These are phyloP conservation scores for Patellifolia procumbens DNA, from an alignment of 179 eudicot species.

Conservation along the genomic window DNA sequence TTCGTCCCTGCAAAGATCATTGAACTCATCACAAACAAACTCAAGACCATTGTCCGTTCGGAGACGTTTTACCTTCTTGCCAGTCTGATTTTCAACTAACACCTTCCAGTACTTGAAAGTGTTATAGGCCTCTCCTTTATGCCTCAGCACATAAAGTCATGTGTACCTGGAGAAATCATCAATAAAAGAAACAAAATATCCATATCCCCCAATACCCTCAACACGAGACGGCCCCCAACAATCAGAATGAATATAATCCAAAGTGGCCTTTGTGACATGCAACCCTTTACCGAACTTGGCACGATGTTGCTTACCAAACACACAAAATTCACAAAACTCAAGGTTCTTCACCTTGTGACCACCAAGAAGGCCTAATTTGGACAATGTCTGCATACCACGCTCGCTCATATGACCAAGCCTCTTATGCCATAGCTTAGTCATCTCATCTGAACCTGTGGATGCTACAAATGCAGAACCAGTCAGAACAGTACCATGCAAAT, in stretches of 20 bases:
- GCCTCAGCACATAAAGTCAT: background rate
- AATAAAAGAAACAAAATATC: constrained; percentile 18
- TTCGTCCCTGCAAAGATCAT: constrained; percentile 11
- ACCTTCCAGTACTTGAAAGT: constrained; percentile 27
- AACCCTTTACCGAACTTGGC: background rate
- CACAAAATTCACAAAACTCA: constrained; percentile 24
- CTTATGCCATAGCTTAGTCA: constrained; percentile 14
- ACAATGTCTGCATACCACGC: background rate
- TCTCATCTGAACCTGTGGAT: background rate
- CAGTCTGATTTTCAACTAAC: too few species aligned
- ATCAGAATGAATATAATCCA: constrained; percentile 29
- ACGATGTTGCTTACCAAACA: constrained; percentile 21
- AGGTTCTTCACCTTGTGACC: background rate
- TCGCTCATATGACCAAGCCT: too few species aligned
- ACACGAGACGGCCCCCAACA: constrained; percentile 21
- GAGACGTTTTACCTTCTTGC: too few species aligned
- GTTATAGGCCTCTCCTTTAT: constrained; percentile 18
- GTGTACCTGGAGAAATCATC: constrained; percentile 20
- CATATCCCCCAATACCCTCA: background rate
- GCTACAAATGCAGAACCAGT: background rate
- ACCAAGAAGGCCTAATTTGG: constrained; percentile 5
- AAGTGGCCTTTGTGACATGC: constrained; percentile 2
- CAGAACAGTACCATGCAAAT: background rate
- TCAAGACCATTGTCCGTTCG: too few species aligned
- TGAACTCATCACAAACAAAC: constrained; percentile 3